Percentiles rank a stretch among this genome's conserved stretches.
phyloP scores from a whole-genome alignment of 2,329 filamentous ascomycete genomes.

The Rutstroemia sp. region DNA sequence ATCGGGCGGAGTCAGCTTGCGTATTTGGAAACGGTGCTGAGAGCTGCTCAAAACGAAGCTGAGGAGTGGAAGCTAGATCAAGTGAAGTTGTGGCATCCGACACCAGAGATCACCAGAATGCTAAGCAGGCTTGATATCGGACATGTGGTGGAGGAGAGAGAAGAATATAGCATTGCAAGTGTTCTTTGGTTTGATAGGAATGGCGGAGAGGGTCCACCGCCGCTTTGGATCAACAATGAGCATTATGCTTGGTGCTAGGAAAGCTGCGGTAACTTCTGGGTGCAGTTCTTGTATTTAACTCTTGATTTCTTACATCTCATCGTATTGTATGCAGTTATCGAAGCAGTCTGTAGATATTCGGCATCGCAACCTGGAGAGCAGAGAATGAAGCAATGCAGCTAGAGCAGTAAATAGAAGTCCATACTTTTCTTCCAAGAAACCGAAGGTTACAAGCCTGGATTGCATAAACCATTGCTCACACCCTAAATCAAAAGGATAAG shows the following conservation, averaged over 20 bases:
- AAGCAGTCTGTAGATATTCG: too few relatives aligned
- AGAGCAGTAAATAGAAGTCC: too few relatives aligned
- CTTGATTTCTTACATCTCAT: too few relatives aligned
- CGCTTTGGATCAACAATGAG: conserved; percentile 67
- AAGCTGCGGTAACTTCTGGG: too few relatives aligned
- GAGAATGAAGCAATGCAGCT: too few relatives aligned
- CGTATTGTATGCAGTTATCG: too few relatives aligned
- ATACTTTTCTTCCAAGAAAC: too few relatives aligned
- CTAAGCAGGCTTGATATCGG: conserved; percentile 41
- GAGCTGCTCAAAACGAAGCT: conserved; percentile 62
- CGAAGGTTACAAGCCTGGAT: too few relatives aligned
- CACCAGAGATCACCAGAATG: conserved; percentile 40
- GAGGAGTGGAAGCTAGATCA: conserved; percentile 59
- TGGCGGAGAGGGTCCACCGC: conserved; percentile 36
- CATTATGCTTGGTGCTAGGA: conserved; percentile 57
- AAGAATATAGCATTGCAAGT: conserved; percentile 59
- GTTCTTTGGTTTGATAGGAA: conserved; percentile 58
- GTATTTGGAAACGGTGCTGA: conserved; percentile 54
- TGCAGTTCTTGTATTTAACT: too few relatives aligned
- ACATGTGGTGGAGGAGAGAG: conserved; percentile 43
- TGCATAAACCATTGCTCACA: too few relatives aligned
- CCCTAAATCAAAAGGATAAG: too few relatives aligned
- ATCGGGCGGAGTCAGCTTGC: conserved; percentile 15
- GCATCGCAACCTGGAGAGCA: too few relatives aligned
- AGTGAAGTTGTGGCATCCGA: conserved; percentile 79